phyloP scores from a whole-genome alignment of 2,329 filamentous ascomycete genomes.

The Chrysoporthe austroafricana region DNA sequence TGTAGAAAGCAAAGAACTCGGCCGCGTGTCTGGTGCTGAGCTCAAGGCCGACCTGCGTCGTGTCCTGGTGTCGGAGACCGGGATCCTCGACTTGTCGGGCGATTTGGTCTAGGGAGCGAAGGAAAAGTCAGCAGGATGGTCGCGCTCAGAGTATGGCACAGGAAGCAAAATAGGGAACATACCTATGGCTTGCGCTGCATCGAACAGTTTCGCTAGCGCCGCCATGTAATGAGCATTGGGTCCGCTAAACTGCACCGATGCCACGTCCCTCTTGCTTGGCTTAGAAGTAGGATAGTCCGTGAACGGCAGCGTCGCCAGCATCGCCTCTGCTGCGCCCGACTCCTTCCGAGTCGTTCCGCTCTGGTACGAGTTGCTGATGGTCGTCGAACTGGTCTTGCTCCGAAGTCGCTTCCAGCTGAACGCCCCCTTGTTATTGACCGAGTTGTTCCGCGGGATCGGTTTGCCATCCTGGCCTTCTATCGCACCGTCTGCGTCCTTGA shows the following conservation, averaged over 20 bases:
- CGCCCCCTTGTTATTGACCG: conserved; percentile 75
- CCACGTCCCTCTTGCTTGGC: conserved; percentile 72
- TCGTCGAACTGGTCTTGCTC: conserved; percentile 81
- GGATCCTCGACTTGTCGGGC: conserved; percentile 95
- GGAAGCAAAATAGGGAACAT: conserved; percentile 41
- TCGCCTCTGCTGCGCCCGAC: conserved; percentile 42
- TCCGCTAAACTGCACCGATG: conserved; percentile 72
- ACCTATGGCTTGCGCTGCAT: conserved; percentile 93
- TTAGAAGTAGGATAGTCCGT: conserved; percentile 66
- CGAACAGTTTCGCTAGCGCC: conserved; percentile 86
- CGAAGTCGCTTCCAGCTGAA: conserved; percentile 90
- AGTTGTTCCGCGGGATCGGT: conserved; percentile 58
- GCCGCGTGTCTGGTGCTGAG: conserved; percentile 90
- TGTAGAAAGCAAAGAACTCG: conserved; percentile 96
- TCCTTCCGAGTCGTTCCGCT: conserved; percentile 44
- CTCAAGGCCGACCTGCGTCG: conserved; percentile 93
- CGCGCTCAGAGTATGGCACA: not conserved
- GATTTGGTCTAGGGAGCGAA: conserved; percentile 73
- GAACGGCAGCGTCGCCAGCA: conserved; percentile 77
- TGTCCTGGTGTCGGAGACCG: conserved; percentile 85
- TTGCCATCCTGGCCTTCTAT: conserved; percentile 47
- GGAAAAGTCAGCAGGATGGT: conserved; percentile 11
- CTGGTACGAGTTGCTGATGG: conserved; percentile 56
- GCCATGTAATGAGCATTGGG: conserved; percentile 91
- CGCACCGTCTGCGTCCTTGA: conserved; percentile 65